Percentiles rank a stretch among this genome's conserved stretches.
Evolutionary conservation across 768 basidiomycete species (phyloP).

Genomic region (Gyrodon lividus): DNA sequence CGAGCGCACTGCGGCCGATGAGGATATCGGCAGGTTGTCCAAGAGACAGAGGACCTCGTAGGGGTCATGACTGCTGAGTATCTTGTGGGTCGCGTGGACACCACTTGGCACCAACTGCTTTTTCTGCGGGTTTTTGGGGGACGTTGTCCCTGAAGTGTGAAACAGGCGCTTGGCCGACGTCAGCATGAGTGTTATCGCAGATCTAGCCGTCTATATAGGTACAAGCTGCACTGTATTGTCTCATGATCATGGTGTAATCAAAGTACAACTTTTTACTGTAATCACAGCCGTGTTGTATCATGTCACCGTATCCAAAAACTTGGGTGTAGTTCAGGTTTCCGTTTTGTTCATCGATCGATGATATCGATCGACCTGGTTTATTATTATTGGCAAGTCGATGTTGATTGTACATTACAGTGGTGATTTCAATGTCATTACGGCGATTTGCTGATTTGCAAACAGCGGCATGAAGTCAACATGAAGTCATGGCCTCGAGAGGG

Average conservation of each 20-base stretch:
- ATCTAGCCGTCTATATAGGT: constrained; percentile 1
- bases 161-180: not conserved
- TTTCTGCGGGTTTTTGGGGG: not conserved
- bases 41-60: constrained; percentile 29
- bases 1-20: constrained; percentile 28
- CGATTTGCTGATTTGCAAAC: too few species aligned
- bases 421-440: too few species aligned
- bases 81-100: not conserved
- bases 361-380: too few species aligned
- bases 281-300: not conserved
- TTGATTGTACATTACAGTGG: too few species aligned
- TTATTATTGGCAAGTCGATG: too few species aligned
- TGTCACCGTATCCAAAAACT: too few species aligned
- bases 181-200: not conserved
- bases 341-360: too few species aligned
- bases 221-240: constrained; percentile 15
- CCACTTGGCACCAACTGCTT: not conserved
- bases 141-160: not conserved
- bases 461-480: not conserved
- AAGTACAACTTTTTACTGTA: not conserved
- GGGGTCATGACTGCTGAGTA: not conserved
- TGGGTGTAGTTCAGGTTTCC: too few species aligned
- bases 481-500: not conserved
- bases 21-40: constrained; percentile 22
- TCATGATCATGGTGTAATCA: constrained; percentile 10